Conservation (phyloP, 306 rosid species). For the Casuarina equisetifolia region DNA sequence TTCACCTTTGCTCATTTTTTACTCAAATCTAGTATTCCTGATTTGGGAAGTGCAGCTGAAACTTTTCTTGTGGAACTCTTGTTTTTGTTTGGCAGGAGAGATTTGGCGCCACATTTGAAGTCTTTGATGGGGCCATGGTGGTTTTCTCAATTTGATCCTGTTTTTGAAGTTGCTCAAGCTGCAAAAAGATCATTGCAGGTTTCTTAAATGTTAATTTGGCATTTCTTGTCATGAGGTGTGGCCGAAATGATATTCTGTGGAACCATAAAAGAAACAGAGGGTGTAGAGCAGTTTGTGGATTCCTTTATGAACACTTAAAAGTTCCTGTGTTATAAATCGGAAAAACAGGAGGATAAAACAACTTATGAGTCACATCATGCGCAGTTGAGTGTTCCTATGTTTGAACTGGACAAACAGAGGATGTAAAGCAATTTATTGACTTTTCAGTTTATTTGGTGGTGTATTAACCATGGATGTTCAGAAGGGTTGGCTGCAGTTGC, state of each 20-base stretch:
- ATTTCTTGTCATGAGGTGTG: neutral
- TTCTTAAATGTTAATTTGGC: neutral
- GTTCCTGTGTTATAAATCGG: neutral
- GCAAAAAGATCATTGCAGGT: constrained; percentile 96
- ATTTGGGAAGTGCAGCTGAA: constrained; percentile 9
- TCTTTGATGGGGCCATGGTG: constrained; percentile 99
- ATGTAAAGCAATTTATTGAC: neutral
- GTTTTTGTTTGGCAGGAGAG: constrained; percentile 65
- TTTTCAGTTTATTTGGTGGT: neutral
- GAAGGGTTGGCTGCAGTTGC: neutral
- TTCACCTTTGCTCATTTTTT: neutral
- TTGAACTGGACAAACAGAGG: neutral
- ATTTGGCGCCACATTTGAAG: constrained; percentile 84
- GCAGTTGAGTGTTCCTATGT: neutral
- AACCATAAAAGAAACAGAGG: neutral
- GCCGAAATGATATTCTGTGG: neutral
- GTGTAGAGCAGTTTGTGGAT: neutral
- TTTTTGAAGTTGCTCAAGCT: constrained; percentile 87
- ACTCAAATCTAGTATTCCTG: neutral
- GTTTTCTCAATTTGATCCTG: constrained; percentile 97
- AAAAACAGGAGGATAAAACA: neutral
- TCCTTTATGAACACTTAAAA: too few species aligned
- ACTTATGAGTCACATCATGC: too few species aligned
- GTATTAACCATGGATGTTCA: neutral
- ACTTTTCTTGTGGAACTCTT: constrained; percentile 29